These are phyloP conservation scores for Talaromyces sp. DNA, from an alignment of 2,329 filamentous ascomycete species.

Conservation along the genomic window DNA sequence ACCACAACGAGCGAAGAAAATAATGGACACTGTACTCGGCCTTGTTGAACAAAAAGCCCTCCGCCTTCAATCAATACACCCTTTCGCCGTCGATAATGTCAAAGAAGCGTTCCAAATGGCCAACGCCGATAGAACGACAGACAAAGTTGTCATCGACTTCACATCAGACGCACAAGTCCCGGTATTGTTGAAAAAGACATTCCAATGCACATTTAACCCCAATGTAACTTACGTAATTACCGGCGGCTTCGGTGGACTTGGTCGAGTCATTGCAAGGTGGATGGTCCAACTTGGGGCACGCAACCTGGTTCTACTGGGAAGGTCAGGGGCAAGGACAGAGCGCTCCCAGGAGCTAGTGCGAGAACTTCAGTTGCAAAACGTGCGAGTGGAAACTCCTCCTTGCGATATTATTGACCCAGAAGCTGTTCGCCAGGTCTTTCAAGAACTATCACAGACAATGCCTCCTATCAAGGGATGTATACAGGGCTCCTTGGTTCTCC, in stretches of 20 bases:
- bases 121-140: not conserved
- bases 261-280: slow-evolving; percentile 3
- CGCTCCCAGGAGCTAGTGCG: not conserved
- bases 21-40: not conserved
- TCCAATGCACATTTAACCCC: not conserved
- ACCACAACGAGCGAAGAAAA: not conserved
- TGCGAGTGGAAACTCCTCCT: not conserved
- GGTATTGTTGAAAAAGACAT: not conserved
- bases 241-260: slow-evolving; percentile 3
- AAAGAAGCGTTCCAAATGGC: not conserved
- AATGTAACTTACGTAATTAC: not conserved
- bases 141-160: not conserved
- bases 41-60: not conserved
- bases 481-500: slow-evolving; percentile 19
- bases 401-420: not conserved
- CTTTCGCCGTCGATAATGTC: not conserved
- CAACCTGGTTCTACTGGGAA: not conserved
- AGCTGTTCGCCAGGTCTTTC: not conserved
- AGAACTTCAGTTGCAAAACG: not conserved
- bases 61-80: not conserved
- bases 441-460: slow-evolving; percentile 12
- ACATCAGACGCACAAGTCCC: not conserved
- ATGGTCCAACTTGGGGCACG: not conserved
- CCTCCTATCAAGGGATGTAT: slow-evolving; percentile 23
- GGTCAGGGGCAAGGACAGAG: not conserved